Base-by-base conservation (phyloP, 1,139 yeast species). In the Suhomyces wounanorum region DNA sequence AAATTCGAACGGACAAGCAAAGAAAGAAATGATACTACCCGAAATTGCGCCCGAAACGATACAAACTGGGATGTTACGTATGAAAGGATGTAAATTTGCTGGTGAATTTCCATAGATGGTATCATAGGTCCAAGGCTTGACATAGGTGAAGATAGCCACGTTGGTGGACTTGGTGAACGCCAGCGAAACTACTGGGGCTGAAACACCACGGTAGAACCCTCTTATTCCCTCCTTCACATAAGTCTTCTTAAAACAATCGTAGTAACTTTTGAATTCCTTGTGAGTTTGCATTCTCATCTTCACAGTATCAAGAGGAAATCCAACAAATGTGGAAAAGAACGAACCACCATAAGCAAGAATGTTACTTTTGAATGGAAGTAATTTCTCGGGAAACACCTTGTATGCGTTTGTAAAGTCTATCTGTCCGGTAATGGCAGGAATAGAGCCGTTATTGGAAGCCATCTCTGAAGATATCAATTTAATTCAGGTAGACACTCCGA, bases 261-360 rank as follows among this genome's bases (percentile, higher is more conserved):
- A 67, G 43, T 85, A 79, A 43, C 82, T 77, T 11, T 72, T 70
- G 67, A 82, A 89, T 44, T 79, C 77, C 47, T 67, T 66, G 65
- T 88, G 87, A 0, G 96, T 87, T 65, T 90, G 96, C 82, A 88
- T 84, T 55, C 96, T 70, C 0, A 96, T 89, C 65, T 90, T 90
- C 51, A 90, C 77, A 10, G 96, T 86, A 64, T 90, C 97, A 45
- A 90, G 67, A 0, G 97, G 97, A 62, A 85, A 89, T 9, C 95
- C 96, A n/a, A 83, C 77, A 7, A 83, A 75, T 0, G 92, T 87
- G 13, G 94, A 80, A 13, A 81, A 68, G 47, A 87, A 67, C 0
- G 95, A 85, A 1, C 96, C 78, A 0, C 82, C 70, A 59, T 84
- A 85, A 2, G 92, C 87, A 50, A 85, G 62, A 3, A 84, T 68